Conservation (phyloP, 2,329 filamentous ascomycete species). For the Aspergillus novofumigatus region DNA sequence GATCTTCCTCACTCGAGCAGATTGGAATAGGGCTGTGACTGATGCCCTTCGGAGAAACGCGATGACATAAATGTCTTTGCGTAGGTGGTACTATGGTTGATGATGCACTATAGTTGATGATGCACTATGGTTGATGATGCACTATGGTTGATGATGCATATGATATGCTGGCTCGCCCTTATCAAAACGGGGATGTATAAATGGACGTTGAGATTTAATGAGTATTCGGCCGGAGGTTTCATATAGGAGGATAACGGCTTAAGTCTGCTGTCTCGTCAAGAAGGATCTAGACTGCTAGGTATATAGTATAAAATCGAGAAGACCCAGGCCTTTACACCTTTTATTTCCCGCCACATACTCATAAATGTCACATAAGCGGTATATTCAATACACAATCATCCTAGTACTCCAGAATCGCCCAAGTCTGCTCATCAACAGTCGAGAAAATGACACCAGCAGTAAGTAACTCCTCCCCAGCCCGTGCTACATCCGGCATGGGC, state of each 20-base stretch:
- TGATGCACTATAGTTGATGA: too few relatives aligned
- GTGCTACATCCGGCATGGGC: conserved; percentile 65
- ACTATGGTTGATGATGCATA: background rate
- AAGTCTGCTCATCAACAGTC: conserved; percentile 89
- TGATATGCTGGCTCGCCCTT: background rate
- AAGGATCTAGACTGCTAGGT: background rate
- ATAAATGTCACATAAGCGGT: background rate
- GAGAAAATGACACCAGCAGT: conserved; percentile 74
- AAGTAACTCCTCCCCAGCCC: conserved; percentile 77
- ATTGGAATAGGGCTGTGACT: conserved; percentile 57
- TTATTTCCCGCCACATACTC: background rate
- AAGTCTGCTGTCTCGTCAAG: background rate
- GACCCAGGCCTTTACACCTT: background rate
- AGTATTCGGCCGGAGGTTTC: background rate
- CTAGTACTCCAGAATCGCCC: conserved; percentile 69
- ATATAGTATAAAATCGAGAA: background rate
- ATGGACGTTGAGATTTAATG: background rate
- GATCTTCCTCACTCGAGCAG: conserved; percentile 52
- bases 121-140: too few relatives aligned
- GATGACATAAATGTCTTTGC: conserved; percentile 4
- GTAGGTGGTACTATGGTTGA: background rate
- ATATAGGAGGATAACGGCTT: background rate
- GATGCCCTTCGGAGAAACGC: conserved; percentile 57
- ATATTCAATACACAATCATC: background rate
- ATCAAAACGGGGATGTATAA: background rate